A percentile compares a stretch with the other conserved stretches of the same genome.
These are phyloP conservation scores for Scheffersomyces ergatensis DNA, from an alignment of 805 yeast genomes.

Conservation along the genomic window DNA sequence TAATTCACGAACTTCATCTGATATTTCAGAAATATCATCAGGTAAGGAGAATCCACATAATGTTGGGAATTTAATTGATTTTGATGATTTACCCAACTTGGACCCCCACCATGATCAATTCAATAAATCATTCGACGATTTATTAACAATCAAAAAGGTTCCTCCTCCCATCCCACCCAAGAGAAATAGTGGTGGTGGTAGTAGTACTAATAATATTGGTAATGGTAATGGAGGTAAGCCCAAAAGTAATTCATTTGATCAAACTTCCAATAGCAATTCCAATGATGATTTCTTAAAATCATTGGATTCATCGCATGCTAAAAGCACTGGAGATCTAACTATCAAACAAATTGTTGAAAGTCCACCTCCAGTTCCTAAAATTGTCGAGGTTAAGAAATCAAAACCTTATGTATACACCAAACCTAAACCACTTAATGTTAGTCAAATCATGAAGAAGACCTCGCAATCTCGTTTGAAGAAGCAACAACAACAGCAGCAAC, in stretches of 20 bases:
- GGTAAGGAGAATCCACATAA: neutral
- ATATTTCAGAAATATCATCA: constrained; percentile 3
- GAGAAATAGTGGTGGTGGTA: neutral
- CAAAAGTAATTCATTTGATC: neutral
- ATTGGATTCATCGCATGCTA: neutral
- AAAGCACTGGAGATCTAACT: constrained; percentile 8
- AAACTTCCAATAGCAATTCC: neutral
- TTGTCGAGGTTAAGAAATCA: neutral
- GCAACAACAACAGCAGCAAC: constrained; percentile 7
- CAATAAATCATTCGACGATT: constrained; percentile 16
- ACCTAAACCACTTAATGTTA: constrained; percentile 38
- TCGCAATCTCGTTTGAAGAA: constrained; percentile 1
- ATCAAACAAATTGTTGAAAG: constrained; percentile 6
- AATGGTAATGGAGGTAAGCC: neutral
- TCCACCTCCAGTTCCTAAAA: neutral
- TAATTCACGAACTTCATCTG: constrained; percentile 7
- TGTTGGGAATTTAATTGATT: constrained; percentile 1
- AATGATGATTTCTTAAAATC: neutral
- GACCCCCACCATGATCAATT: neutral
- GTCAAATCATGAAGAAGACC: constrained; percentile 23
- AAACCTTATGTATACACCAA: constrained; percentile 29
- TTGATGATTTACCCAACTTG: constrained; percentile 1
- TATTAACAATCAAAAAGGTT: constrained; percentile 16
- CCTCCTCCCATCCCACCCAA: neutral
- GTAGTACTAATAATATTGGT: neutral